A percentile compares a stretch with the other conserved stretches of the same genome.
Evolutionary conservation across 768 basidiomycete species (phyloP).

Genomic region (Porpolomopsis calyptriformis): DNA sequence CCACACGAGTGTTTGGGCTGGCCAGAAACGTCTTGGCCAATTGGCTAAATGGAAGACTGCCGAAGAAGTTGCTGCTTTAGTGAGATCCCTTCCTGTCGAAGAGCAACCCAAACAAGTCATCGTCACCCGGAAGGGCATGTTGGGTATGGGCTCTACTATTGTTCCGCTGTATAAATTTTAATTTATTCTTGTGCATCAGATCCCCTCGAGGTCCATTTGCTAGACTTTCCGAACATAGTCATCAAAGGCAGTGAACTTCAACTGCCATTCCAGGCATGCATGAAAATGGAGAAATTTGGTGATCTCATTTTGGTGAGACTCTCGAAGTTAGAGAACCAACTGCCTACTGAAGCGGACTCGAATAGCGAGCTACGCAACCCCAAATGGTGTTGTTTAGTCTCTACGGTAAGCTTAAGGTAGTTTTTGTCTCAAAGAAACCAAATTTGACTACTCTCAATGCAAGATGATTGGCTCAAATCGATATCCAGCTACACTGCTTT

Average conservation of each 20-base stretch:
- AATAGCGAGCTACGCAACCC: constrained; percentile 86
- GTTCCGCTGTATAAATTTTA: not conserved
- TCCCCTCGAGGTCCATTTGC: constrained; percentile 93
- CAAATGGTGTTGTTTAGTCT: constrained; percentile 99
- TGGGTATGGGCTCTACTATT: constrained; percentile 43
- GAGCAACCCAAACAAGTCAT: constrained; percentile 99
- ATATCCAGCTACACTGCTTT: constrained; percentile 99
- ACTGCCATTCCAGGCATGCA: constrained; percentile 97
- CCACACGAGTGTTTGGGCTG: constrained; percentile 99
- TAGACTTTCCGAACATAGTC: constrained; percentile 99
- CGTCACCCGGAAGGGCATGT: constrained; percentile 99
- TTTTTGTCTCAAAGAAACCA: not conserved
- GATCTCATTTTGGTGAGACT: constrained; percentile 74
- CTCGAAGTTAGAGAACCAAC: not conserved
- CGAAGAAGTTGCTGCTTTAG: constrained; percentile 97
- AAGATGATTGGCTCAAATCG: constrained; percentile 97
- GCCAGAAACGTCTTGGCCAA: constrained; percentile 99
- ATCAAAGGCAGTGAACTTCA: constrained; percentile 99
- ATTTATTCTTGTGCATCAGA: constrained; percentile 30
- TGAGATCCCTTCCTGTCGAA: constrained; percentile 97
- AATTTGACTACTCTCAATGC: constrained; percentile 6
- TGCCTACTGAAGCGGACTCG: constrained; percentile 4
- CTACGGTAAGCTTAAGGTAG: constrained; percentile 45
- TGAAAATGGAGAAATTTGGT: constrained; percentile 99
- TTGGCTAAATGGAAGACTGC: constrained; percentile 99